Conservation (phyloP, 306 rosid genomes). For the Trifolium fragiferum region DNA sequence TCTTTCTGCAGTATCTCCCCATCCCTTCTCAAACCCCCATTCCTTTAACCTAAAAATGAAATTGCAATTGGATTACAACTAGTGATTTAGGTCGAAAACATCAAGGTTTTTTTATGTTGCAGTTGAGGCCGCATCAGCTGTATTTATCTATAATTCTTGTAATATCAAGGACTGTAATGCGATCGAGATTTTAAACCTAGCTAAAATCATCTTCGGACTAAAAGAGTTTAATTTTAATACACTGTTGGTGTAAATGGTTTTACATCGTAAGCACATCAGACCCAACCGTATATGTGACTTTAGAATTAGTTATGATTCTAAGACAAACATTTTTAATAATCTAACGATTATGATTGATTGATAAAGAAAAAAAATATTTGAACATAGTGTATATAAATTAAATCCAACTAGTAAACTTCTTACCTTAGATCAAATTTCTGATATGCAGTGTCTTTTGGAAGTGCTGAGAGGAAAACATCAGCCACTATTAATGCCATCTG, state of each 20-base stretch:
- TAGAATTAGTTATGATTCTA: too few relatives aligned
- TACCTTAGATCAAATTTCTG: conserved; percentile 71
- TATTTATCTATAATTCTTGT: not conserved
- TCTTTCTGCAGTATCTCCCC: conserved; percentile 88
- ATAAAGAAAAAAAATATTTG: too few relatives aligned
- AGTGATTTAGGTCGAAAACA: not conserved
- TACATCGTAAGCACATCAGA: too few relatives aligned
- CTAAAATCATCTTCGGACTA: not conserved
- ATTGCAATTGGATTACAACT: not conserved
- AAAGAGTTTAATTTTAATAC: not conserved
- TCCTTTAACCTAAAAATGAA: conserved; percentile 66
- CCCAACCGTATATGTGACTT: too few relatives aligned
- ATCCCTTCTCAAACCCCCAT: conserved; percentile 97
- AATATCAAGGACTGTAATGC: not conserved
- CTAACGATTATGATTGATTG: too few relatives aligned
- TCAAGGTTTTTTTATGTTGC: not conserved
- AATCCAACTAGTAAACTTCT: conserved; percentile 3
- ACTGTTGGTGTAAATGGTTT: too few relatives aligned
- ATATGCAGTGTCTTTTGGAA: conserved; percentile 61
- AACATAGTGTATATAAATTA: too few relatives aligned
- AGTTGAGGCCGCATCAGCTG: not conserved
- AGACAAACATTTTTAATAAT: too few relatives aligned
- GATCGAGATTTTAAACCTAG: not conserved
- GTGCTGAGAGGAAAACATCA: conserved; percentile 61
- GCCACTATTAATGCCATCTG: conserved; percentile 71